Evolutionary conservation across 1,284 basidiomycete species (phyloP).

Genomic region (Tilletia indica): DNA sequence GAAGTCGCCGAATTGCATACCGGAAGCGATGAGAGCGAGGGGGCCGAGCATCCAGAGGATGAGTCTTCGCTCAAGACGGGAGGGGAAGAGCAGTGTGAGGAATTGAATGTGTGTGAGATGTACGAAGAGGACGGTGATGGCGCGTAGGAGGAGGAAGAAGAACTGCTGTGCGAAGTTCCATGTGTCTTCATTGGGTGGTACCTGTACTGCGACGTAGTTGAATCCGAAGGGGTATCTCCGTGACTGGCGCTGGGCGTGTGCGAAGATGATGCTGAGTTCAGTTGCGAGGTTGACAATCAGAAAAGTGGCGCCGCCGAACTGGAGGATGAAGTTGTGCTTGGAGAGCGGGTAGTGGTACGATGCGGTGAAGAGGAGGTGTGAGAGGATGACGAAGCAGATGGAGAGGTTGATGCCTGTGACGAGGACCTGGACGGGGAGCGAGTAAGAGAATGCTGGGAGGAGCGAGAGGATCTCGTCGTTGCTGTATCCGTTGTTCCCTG

Average conservation of each 20-base stretch:
- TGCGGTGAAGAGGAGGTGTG: conserved; percentile 89
- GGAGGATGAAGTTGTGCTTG: conserved; percentile 83
- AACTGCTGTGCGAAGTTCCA: conserved; percentile 73
- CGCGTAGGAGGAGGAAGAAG: conserved; percentile 84
- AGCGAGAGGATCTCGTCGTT: conserved; percentile 30
- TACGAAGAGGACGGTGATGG: conserved; percentile 76
- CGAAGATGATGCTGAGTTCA: conserved; percentile 64
- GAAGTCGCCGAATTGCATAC: conserved; percentile 80
- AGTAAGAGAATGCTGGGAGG: conserved; percentile 64
- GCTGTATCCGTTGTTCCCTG: neutral
- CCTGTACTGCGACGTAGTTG: conserved; percentile 74
- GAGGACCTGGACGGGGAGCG: conserved; percentile 86
- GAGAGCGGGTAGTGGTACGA: conserved; percentile 95
- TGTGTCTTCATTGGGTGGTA: conserved; percentile 67
- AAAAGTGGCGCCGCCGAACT: conserved; percentile 75
- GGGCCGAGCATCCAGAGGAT: conserved; percentile 86
- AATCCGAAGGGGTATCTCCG: conserved; percentile 90
- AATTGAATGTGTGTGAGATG: conserved; percentile 90
- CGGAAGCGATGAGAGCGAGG: conserved; percentile 77
- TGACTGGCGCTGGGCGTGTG: conserved; percentile 66
- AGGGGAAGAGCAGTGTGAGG: conserved; percentile 90
- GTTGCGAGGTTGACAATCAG: conserved; percentile 62
- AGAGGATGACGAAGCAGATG: conserved; percentile 78
- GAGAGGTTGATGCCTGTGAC: conserved; percentile 83
- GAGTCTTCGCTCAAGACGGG: conserved; percentile 80